Evolutionary conservation across 1,139 yeast species (phyloP).

Genomic region (Kodamaea fungicola): DNA sequence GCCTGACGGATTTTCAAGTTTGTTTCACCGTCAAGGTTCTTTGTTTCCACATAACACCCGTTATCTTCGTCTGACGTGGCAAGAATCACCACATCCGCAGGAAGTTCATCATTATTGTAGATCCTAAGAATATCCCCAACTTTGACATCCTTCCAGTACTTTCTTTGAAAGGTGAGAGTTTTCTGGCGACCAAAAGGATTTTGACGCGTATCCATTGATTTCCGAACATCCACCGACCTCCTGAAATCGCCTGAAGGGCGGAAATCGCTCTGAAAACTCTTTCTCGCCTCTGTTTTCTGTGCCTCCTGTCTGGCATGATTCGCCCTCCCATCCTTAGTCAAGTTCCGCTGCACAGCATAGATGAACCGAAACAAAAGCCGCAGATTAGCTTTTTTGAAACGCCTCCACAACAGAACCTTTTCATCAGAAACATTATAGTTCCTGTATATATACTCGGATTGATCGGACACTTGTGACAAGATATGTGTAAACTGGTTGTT

Average conservation of each 20-base stretch:
- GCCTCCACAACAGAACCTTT: constrained; percentile 56
- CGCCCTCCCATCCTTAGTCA: constrained; percentile 38
- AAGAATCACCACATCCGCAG: constrained; percentile 52
- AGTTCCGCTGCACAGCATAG: constrained; percentile 26
- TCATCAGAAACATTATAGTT: constrained; percentile 47
- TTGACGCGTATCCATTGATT: background rate
- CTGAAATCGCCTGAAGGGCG: constrained; percentile 6
- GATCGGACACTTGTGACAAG: constrained; percentile 18
- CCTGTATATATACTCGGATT: constrained; percentile 19
- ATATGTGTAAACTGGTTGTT: constrained; percentile 51
- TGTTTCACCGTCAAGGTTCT: constrained; percentile 61
- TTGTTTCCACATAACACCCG: constrained; percentile 56
- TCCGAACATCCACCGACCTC: constrained; percentile 5
- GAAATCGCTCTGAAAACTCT: constrained; percentile 35
- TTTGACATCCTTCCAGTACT: constrained; percentile 51
- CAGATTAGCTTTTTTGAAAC: constrained; percentile 50
- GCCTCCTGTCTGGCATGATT: constrained; percentile 23
- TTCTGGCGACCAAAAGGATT: constrained; percentile 21
- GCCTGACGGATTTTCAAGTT: constrained; percentile 54
- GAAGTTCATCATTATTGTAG: constrained; percentile 54
- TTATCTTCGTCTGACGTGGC: constrained; percentile 53
- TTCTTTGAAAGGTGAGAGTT: constrained; percentile 29
- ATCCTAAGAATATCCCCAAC: constrained; percentile 55
- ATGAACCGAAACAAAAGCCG: constrained; percentile 27
- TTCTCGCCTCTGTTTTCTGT: constrained; percentile 17